phyloP scores from a whole-genome alignment of 2,329 filamentous ascomycete species.

The Stagonosporopsis rhizophila region DNA sequence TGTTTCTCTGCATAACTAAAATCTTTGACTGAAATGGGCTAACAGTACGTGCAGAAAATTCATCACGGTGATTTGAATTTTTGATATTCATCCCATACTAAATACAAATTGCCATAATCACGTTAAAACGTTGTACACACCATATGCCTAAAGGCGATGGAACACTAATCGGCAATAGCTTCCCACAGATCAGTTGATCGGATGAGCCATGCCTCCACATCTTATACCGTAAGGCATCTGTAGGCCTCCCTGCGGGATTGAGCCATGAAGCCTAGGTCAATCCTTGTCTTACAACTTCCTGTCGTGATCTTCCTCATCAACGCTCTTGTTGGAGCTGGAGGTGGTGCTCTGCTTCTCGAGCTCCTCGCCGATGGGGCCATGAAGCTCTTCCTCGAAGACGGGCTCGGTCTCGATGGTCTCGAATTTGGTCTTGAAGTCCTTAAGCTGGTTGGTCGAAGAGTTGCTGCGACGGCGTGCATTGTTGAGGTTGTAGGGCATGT shows the following conservation, averaged over 20 bases:
- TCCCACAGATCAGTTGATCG: constrained; percentile 32
- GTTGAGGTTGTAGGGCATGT: constrained; percentile 81
- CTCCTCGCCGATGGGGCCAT: constrained; percentile 69
- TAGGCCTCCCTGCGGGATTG: constrained; percentile 18
- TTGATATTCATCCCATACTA: constrained; percentile 13
- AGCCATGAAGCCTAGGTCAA: constrained; percentile 10
- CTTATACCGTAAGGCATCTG: constrained; percentile 12
- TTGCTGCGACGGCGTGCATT: constrained; percentile 93
- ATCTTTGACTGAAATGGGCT: too few relatives aligned
- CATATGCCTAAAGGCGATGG: constrained; percentile 22
- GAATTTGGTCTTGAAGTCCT: constrained; percentile 95
- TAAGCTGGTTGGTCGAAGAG: constrained; percentile 75
- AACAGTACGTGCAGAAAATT: too few relatives aligned
- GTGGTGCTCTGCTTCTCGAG: constrained; percentile 61
- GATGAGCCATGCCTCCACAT: constrained; percentile 23
- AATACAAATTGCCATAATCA: constrained; percentile 28
- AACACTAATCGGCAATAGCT: constrained; percentile 19
- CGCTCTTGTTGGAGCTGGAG: constrained; percentile 64
- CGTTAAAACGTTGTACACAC: constrained; percentile 37
- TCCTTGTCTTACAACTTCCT: constrained; percentile 53
- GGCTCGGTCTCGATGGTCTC: constrained; percentile 88
- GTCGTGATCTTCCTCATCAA: constrained; percentile 60
- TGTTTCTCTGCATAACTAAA: too few relatives aligned
- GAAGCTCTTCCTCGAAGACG: constrained; percentile 86
- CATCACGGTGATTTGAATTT: background rate